These are phyloP conservation scores for Saccharata proteae DNA, from an alignment of 2,329 filamentous ascomycete species.

Conservation along the genomic window DNA sequence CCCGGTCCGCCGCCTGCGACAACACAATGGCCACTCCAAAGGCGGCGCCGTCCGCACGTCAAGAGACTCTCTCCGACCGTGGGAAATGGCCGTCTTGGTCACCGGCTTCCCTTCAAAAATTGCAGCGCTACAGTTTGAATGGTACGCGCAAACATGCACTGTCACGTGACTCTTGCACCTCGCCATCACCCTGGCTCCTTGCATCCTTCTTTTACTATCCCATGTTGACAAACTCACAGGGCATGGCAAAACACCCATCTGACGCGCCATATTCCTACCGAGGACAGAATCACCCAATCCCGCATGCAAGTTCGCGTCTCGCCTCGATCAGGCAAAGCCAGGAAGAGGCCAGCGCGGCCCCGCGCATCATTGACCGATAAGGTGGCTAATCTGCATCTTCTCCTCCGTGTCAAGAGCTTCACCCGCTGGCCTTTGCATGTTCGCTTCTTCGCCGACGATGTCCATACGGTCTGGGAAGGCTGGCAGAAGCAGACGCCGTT, in stretches of 20 bases:
- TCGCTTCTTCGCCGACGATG: slow-evolving; percentile 64
- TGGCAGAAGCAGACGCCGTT: slow-evolving; percentile 2
- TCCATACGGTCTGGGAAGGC: slow-evolving; percentile 57
- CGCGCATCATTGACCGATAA: slow-evolving; percentile 52
- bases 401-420: slow-evolving; percentile 72
- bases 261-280: slow-evolving; percentile 58
- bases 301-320: slow-evolving; percentile 18
- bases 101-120: slow-evolving; percentile 80
- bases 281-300: slow-evolving; percentile 10
- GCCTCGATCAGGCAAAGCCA: slow-evolving; percentile 26
- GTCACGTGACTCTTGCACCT: neutral
- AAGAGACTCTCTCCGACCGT: slow-evolving; percentile 57
- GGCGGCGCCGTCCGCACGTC: slow-evolving; percentile 75
- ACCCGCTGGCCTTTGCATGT: slow-evolving; percentile 68
- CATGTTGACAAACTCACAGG: slow-evolving; percentile 39
- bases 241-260: slow-evolving; percentile 78
- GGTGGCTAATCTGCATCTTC: slow-evolving; percentile 67
- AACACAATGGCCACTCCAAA: slow-evolving; percentile 77
- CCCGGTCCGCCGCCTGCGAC: slow-evolving; percentile 68
- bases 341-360: slow-evolving; percentile 44
- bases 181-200: neutral
- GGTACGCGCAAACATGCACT: slow-evolving; percentile 11
- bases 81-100: slow-evolving; percentile 69
- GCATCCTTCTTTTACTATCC: neutral
- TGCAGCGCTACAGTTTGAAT: slow-evolving; percentile 91